Conservation (phyloP, 495 filamentous ascomycete genomes). For the Neurospora cerealis region DNA sequence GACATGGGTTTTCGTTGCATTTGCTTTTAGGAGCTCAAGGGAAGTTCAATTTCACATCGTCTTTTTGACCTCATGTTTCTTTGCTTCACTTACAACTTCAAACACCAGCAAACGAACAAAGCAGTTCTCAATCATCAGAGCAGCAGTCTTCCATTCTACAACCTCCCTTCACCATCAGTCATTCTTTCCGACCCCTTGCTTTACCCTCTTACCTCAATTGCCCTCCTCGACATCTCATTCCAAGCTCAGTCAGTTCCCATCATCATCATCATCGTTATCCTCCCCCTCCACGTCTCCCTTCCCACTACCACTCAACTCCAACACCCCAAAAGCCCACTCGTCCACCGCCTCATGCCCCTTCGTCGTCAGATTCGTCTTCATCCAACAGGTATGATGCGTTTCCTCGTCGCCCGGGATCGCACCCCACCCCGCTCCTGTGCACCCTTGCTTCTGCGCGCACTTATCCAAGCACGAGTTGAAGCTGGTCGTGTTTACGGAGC, state of each 20-base stretch:
- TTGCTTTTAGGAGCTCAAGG: not conserved
- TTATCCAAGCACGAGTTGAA: conserved; percentile 25
- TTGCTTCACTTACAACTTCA: not conserved
- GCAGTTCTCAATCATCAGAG: not conserved
- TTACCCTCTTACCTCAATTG: not conserved
- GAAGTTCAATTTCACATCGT: not conserved
- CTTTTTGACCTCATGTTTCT: not conserved
- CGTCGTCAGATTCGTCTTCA: conserved; percentile 46
- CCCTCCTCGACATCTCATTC: not conserved
- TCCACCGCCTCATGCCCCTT: conserved; percentile 35
- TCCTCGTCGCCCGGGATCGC: conserved; percentile 21
- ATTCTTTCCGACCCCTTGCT: not conserved
- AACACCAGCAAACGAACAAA: not conserved
- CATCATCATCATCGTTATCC: not conserved
- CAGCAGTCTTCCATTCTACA: not conserved
- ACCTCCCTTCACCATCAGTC: not conserved
- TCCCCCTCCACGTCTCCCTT: not conserved
- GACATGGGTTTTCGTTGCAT: no score
- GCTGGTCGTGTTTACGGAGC: conserved; percentile 12
- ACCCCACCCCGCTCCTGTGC: conserved; percentile 30
- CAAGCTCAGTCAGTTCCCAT: not conserved
- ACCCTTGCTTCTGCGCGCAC: conserved; percentile 17
- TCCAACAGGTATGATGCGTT: conserved; percentile 27
- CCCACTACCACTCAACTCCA: not conserved
- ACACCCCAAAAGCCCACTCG: conserved; percentile 31